phyloP scores from a whole-genome alignment of 257 asterid species.

The Lycium ferocissimum region DNA sequence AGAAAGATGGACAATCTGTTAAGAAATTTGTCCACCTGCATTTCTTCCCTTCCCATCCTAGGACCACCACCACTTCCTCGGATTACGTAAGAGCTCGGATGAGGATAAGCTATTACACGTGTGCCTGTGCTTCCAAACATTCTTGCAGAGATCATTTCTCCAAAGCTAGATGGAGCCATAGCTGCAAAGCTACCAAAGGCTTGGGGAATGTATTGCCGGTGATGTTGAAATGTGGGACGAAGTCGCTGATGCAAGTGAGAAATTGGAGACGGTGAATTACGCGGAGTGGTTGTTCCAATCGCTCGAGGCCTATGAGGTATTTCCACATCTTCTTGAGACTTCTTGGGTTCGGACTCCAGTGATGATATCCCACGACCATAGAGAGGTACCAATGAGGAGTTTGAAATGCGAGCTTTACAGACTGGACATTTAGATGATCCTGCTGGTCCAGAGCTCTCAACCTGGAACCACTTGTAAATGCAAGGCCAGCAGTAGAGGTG shows the following conservation, averaged over 20 bases:
- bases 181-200: constrained; percentile 48
- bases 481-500: constrained; percentile 97
- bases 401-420: constrained; percentile 70
- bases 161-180: constrained; percentile 48
- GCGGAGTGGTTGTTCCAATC: constrained; percentile 41
- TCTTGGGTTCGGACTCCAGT: constrained; percentile 57
- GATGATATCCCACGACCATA: constrained; percentile 74
- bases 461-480: constrained; percentile 85
- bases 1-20: constrained; percentile 73
- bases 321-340: constrained; percentile 46
- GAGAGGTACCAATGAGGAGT: constrained; percentile 76
- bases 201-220: constrained; percentile 46
- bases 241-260: constrained; percentile 45
- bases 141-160: constrained; percentile 77
- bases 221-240: constrained; percentile 30
- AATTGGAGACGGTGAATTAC: constrained; percentile 41
- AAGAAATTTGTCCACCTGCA: constrained; percentile 72
- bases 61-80: constrained; percentile 58
- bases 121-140: constrained; percentile 50
- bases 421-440: constrained; percentile 76
- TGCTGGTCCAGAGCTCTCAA: constrained; percentile 56
- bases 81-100: constrained; percentile 57
- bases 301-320: constrained; percentile 83
- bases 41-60: constrained; percentile 50
- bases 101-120: constrained; percentile 49